Base-by-base conservation (phyloP, 2,329 filamentous ascomycete genomes). In the Neofusicoccum kwambonambiense region DNA sequence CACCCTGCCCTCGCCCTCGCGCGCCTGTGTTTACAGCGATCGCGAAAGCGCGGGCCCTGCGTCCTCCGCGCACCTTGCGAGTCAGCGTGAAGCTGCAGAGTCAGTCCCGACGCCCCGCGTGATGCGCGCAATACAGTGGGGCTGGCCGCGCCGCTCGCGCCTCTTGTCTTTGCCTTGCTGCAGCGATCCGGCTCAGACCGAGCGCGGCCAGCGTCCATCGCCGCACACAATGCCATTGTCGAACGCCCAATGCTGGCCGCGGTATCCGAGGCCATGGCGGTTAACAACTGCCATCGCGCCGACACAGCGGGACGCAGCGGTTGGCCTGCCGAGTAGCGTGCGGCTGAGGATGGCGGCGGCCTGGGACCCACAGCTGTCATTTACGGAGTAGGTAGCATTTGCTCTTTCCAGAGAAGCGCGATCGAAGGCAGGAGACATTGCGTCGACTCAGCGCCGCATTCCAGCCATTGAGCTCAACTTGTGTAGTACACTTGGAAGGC, bases 91-190 rank as follows among this genome's bases (percentile, higher is more conserved):
- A 44, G 56, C 56, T 37, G 56, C 56, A 45, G 56, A 60, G 56
- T 60, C 56, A 60, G 56, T 60, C 27, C 27, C 56, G n/a, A 22
- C 9, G 41, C 56, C 56, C 56, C 56, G 56, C 56, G 56, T 37
- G 56, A 60, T 60, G 56, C 31, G 56, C 56, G 56, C 56, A 37
- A 60, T 60, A 60, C 56, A 13, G 56, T 60, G 56, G 56, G 56
- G 42, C 56, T 22, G 22, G 7, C 41, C 41, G 27, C 27, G 27
- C 27, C 27, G 27, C 27, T 31, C 22, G 31, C 35, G 17, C 39
- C 39, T 34, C 41, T 44, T 58, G 42, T 37, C 39, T 45, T 27
- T 37, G 54, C 42, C 41, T 15, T 47, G 41, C 41, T 47, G 56
- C 56, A 60, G 56, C 56, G 56, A 60, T 60, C 56, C 56, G 56